Base-by-base conservation (phyloP, 257 asterid genomes). In the Craterostigma plantagineum region DNA sequence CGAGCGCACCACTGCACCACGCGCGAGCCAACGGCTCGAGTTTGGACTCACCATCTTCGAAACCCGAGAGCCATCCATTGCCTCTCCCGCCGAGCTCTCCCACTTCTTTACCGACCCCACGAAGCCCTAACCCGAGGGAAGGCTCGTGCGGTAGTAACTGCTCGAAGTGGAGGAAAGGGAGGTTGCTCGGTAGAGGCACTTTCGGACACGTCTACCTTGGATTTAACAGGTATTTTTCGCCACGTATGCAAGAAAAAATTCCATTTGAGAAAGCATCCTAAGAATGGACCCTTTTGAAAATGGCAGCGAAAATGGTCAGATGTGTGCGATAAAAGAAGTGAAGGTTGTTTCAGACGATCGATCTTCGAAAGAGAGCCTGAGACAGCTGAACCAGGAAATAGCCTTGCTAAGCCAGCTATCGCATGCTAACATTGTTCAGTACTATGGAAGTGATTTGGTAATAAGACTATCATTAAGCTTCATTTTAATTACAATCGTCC, bases 321-420 rank as follows among this genome's bases (percentile, higher is more conserved):
- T 87, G 97, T 87, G 97, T 8, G 95, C 97, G n/a, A 87, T 87
- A 60, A 87, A 87, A 62, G 97, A 87, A 76, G 97, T 87, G 46
- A 76, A 51, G 53, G 75, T 85, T 48, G 71, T 82, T 61, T 63
- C 95, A 8, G 97, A 87, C 33, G 97, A 87, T 66, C 92, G 59
- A 55, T 59, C 97, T 23, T 81, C 97, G 11, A 86, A 71, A 70
- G 97, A 86, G 60, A 63, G 87, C 50, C 91, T 86, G 63, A 86
- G 72, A 71, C 97, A 86, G 60, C 72, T 86, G 69, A 86, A 86
- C 58, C 97, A 86, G 96, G 96, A 85, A 65, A 85, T 85, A 53
- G 34, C 54, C 27, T 69, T 85, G 71, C 90, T 85, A 39, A 81
- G 96, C 57, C 77, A 71, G 70, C 87, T 85, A 65, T 70, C 83